Conservation (phyloP, 768 basidiomycete genomes). For the Naematelia encephala region DNA sequence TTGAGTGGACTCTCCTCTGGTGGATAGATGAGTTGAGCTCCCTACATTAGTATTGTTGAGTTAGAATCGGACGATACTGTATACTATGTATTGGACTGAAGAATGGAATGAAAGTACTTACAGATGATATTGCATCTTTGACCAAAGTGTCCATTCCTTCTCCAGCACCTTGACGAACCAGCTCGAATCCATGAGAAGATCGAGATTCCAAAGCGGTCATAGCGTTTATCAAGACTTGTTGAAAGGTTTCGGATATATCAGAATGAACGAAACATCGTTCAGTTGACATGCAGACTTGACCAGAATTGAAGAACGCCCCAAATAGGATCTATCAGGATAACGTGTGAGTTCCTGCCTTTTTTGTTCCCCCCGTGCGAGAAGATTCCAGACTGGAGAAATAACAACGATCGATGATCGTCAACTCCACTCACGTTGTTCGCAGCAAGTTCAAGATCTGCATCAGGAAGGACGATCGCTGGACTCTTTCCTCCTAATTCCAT, state of each 20-base stretch:
- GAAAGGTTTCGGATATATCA: constrained; percentile 25
- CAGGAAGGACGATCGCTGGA: constrained; percentile 51
- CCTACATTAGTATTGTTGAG: constrained; percentile 14
- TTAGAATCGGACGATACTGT: neutral
- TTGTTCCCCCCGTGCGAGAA: too few species aligned
- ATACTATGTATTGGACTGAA: neutral
- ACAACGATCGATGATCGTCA: neutral
- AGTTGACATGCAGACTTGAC: constrained; percentile 51
- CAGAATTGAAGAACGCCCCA: constrained; percentile 45
- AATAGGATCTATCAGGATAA: constrained; percentile 38
- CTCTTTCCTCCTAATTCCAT: constrained; percentile 53
- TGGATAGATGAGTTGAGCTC: constrained; percentile 16
- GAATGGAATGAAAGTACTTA: constrained; percentile 7
- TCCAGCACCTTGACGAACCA: constrained; percentile 20
- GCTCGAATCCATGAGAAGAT: constrained; percentile 16
- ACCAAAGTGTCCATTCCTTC: constrained; percentile 14
- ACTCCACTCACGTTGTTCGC: constrained; percentile 54
- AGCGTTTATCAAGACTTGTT: constrained; percentile 19
- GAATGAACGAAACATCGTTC: constrained; percentile 46
- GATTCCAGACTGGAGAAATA: neutral
- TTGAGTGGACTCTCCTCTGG: too few species aligned
- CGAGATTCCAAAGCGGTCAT: constrained; percentile 13
- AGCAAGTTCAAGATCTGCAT: constrained; percentile 59
- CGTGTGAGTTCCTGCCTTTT: neutral
- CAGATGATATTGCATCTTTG: constrained; percentile 22